A percentile compares a stretch with the other conserved stretches of the same genome.
Conservation (phyloP, 768 basidiomycete genomes). For the Suillus spraguei region DNA sequence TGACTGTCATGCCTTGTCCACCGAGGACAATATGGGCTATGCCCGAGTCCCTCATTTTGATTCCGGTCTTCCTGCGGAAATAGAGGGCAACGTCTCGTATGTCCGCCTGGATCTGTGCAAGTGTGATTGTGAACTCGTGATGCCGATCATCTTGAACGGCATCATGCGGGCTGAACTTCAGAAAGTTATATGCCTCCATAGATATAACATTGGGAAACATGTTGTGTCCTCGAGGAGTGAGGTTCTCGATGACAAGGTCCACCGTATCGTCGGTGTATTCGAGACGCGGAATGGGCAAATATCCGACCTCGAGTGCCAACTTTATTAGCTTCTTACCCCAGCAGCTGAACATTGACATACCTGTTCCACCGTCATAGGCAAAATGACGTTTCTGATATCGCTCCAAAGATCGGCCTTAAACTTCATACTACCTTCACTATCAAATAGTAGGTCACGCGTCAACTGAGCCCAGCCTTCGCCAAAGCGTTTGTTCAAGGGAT, state of each 20-base stretch:
- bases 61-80: slow-evolving; percentile 83
- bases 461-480: slow-evolving; percentile 83
- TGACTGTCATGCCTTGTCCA: slow-evolving; percentile 76
- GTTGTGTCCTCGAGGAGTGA: slow-evolving; percentile 86
- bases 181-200: slow-evolving; percentile 77
- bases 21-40: slow-evolving; percentile 85
- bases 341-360: slow-evolving; percentile 39
- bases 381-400: slow-evolving; percentile 81
- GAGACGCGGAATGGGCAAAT: slow-evolving; percentile 89
- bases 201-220: slow-evolving; percentile 81
- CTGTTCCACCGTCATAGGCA: slow-evolving; percentile 77
- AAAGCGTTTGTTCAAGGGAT: slow-evolving; percentile 79
- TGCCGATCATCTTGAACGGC: slow-evolving; percentile 54
- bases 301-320: slow-evolving; percentile 54
- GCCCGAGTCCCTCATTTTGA: slow-evolving; percentile 81
- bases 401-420: slow-evolving; percentile 91
- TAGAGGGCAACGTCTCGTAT: slow-evolving; percentile 94
- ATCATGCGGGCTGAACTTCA: slow-evolving; percentile 83
- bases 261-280: slow-evolving; percentile 89
- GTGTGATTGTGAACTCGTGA: slow-evolving; percentile 74
- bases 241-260: slow-evolving; percentile 92
- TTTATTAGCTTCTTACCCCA: not conserved
- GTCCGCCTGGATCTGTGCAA: slow-evolving; percentile 90
- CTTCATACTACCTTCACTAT: slow-evolving; percentile 73
- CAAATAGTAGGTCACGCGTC: slow-evolving; percentile 82